Base-by-base conservation (phyloP, 129 eudicot species). In the Chrysanthemum lavandulifolium region DNA sequence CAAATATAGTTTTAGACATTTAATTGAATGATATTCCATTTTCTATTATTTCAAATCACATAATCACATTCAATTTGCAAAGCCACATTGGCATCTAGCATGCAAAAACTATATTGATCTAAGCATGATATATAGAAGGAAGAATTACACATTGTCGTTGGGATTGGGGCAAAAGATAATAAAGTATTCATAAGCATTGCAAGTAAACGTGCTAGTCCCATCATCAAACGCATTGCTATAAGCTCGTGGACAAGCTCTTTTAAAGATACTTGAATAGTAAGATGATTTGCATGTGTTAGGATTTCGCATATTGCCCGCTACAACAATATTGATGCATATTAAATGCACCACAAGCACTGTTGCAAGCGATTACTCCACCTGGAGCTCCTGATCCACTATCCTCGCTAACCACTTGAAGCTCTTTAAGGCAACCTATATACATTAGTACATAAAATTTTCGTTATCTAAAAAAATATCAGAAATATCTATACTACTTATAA, bases 161-260 rank as follows among this genome's bases (percentile, higher is more conserved):
- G n/a, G n/a, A n/a, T n/a, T n/a, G n/a, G n/a, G n/a, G n/a, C n/a
- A n/a, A n/a, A n/a, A n/a, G n/a, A n/a, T n/a, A n/a, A n/a, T n/a
- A n/a, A n/a, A n/a, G n/a, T n/a, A n/a, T n/a, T n/a, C 95, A 48
- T 74, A 61, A 58, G 98, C 95, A 76, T 90, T 86, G 88, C 98
- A 93, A 2, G 98, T 93, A 69, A 90, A 93, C n/a, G 95, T 93
- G 88, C 97, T 93, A 4, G 97, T 89, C 67, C 93, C 87, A 75
- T 93, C 98, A 71, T 93, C 98, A 76, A 85, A 93, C 3, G 97
- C 98, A 53, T 89, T 90, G 78, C 97, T 93, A 40, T 93, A 93
- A 63, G 98, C 98, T 76, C 84, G 79, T 13, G 98, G 98, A 55
- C 98, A 93, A 3, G 97, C 96, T 70, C 86, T 81, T 85, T 93